phyloP scores from a whole-genome alignment of 495 filamentous ascomycete species.

The Penicillium subrubescens region DNA sequence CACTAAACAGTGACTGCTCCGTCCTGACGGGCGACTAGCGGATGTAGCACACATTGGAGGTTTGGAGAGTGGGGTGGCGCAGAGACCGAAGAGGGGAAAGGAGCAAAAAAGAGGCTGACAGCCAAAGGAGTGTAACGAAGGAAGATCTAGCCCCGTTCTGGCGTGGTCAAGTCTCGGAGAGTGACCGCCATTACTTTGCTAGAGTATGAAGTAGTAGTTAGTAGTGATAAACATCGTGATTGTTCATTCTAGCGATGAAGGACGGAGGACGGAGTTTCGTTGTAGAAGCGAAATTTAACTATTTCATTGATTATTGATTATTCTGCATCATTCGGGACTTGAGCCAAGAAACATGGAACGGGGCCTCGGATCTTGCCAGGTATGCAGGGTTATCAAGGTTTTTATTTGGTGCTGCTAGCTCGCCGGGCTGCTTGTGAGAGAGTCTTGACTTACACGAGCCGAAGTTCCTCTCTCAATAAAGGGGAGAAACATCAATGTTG shows the following conservation, averaged over 20 bases:
- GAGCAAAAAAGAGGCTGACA: conserved; percentile 18
- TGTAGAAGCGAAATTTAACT: not conserved
- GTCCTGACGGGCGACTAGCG: not conserved
- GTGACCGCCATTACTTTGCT: conserved; percentile 14
- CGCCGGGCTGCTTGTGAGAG: not conserved
- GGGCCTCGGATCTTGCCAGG: conserved; percentile 13
- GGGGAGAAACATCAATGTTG: not conserved
- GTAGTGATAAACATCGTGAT: not conserved
- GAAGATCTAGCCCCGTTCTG: conserved; percentile 23
- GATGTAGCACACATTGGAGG: conserved; percentile 14
- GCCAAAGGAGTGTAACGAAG: conserved; percentile 6
- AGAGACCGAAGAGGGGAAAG: not conserved
- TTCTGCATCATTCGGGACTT: not conserved
- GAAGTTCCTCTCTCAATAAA: not conserved
- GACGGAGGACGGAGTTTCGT: not conserved
- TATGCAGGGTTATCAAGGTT: conserved; percentile 16
- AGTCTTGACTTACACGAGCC: not conserved
- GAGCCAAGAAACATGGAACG: conserved; percentile 5
- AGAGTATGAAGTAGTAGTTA: not conserved
- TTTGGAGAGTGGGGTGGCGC: conserved; percentile 13
- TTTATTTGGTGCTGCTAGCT: not conserved
- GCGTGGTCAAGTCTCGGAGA: conserved; percentile 19
- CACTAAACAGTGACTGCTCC: not conserved
- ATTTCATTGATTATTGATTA: not conserved
- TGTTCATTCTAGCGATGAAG: not conserved